Evolutionary conservation across 495 filamentous ascomycete species (phyloP).

Genomic region (Aspergillus biplanus): DNA sequence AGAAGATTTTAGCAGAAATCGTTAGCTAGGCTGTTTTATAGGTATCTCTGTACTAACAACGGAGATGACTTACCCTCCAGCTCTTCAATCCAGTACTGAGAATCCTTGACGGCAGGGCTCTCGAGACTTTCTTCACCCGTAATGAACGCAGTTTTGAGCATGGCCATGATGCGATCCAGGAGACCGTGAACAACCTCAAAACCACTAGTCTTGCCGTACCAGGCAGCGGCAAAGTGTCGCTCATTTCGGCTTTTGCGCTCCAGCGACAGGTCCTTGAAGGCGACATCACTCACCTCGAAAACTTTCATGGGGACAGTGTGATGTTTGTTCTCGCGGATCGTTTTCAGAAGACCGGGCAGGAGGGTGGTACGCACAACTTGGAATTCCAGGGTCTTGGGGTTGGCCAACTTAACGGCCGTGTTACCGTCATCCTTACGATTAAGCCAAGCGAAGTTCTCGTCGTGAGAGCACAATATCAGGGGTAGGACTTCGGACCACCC

Average conservation of each 20-base stretch:
- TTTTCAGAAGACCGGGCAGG: conserved; percentile 91
- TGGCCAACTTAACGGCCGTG: conserved; percentile 85
- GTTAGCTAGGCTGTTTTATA: conserved; percentile 8
- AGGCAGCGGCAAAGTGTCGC: conserved; percentile 92
- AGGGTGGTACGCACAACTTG: conserved; percentile 92
- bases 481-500: conserved; percentile 98
- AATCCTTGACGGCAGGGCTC: conserved; percentile 56
- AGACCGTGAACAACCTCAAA: conserved; percentile 97
- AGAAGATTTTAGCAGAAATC: conserved; percentile 1
- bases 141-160: conserved; percentile 84
- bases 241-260: conserved; percentile 92
- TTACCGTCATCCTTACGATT: conserved; percentile 88
- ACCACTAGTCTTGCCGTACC: conserved; percentile 90
- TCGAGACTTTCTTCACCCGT: conserved; percentile 72
- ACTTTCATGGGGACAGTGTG: conserved; percentile 89
- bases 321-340: conserved; percentile 90
- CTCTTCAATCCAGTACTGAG: conserved; percentile 90
- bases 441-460: conserved; percentile 97
- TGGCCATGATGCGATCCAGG: conserved; percentile 86
- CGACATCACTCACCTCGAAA: conserved; percentile 91
- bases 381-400: conserved; percentile 95
- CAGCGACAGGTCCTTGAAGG: conserved; percentile 75
- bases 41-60: no score
- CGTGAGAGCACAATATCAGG: conserved; percentile 94
- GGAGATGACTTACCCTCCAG: conserved; percentile 63